These are phyloP conservation scores for Phytopythium ostracodes DNA, from an alignment of 352 stramenopile species.

Conservation along the genomic window DNA sequence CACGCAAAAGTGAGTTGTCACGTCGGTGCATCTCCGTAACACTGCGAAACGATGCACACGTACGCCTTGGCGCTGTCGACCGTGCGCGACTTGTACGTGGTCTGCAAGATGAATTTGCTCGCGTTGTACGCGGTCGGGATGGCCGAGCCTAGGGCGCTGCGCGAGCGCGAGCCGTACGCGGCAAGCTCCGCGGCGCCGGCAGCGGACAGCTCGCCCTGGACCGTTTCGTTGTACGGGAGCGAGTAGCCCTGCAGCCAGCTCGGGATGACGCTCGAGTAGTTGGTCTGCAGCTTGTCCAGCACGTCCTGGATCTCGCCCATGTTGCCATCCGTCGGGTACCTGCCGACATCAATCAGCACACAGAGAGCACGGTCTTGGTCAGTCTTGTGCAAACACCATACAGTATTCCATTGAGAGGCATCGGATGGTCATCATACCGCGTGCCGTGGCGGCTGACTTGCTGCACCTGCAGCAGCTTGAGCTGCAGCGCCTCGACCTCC, in stretches of 20 bases:
- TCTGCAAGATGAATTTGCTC: slow-evolving; percentile 39
- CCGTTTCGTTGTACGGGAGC: slow-evolving; percentile 51
- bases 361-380: no score
- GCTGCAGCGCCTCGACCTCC: slow-evolving; percentile 18
- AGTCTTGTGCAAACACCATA: no score
- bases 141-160: slow-evolving; percentile 9
- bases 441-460: slow-evolving; percentile 60
- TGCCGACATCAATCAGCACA: background rate
- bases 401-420: no score
- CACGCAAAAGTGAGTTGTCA: background rate
- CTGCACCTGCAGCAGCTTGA: slow-evolving; percentile 62
- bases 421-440: slow-evolving; percentile 26
- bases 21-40: background rate
- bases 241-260: slow-evolving; percentile 51
- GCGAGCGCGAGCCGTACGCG: slow-evolving; percentile 29
- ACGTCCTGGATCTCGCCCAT: slow-evolving; percentile 43
- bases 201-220: slow-evolving; percentile 32
- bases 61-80: slow-evolving; percentile 58
- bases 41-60: no score
- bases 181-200: slow-evolving; percentile 38
- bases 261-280: slow-evolving; percentile 33
- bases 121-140: slow-evolving; percentile 21
- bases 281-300: slow-evolving; percentile 33
- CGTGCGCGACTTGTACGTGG: slow-evolving; percentile 58
- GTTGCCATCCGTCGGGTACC: slow-evolving; percentile 47